Conservation (phyloP, 768 basidiomycete genomes). For the Mycena latifolia region DNA sequence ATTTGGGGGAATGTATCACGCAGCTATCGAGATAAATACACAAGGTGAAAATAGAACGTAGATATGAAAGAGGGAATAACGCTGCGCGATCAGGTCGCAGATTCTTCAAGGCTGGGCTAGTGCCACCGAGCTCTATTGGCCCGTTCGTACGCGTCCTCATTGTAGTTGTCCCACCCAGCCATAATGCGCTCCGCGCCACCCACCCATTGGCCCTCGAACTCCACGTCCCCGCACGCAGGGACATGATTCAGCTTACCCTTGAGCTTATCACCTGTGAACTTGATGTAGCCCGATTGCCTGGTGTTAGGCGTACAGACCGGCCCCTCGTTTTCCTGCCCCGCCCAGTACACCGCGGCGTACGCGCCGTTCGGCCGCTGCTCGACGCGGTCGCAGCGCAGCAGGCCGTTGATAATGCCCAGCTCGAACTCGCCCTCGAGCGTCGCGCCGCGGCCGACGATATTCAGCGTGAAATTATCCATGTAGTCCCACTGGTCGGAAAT, state of each 20-base stretch:
- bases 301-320: slow-evolving; percentile 22
- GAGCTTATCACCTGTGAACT: slow-evolving; percentile 26
- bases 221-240: slow-evolving; percentile 26
- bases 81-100: too few species aligned
- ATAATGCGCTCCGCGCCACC: slow-evolving; percentile 17
- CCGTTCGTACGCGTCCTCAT: slow-evolving; percentile 33
- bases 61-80: too few species aligned
- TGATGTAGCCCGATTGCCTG: slow-evolving; percentile 30
- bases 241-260: slow-evolving; percentile 30
- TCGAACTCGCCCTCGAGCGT: slow-evolving; percentile 33
- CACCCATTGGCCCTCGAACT: slow-evolving; percentile 32
- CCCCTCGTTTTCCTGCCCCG: slow-evolving; percentile 29
- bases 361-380: slow-evolving; percentile 29
- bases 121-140: slow-evolving; percentile 31
- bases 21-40: too few species aligned
- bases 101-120: background rate
- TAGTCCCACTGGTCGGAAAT: slow-evolving; percentile 28
- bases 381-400: slow-evolving; percentile 26
- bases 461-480: slow-evolving; percentile 12
- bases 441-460: slow-evolving; percentile 26
- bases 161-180: slow-evolving; percentile 28
- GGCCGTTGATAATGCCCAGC: slow-evolving; percentile 24
- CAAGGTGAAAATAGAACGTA: too few species aligned
- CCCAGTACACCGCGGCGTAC: slow-evolving; percentile 29
- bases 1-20: too few species aligned